phyloP scores from a whole-genome alignment of 177 flowering plant genomes.

The Tripterygium wilfordii region DNA sequence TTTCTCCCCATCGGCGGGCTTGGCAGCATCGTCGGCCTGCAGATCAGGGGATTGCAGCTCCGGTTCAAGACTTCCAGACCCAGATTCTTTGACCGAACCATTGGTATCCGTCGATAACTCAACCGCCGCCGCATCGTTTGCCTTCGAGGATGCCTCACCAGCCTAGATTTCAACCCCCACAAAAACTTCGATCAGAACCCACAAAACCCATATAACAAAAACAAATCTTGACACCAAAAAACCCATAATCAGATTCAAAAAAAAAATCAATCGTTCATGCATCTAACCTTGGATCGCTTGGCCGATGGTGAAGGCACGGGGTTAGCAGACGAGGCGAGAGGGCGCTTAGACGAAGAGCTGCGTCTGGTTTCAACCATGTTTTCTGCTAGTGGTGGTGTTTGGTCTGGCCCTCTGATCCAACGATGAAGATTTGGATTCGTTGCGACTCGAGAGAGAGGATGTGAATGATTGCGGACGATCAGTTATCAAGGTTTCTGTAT shows the following conservation, averaged over 20 bases:
- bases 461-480: no score
- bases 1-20: slow-evolving; percentile 36
- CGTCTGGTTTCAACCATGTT: slow-evolving; percentile 91
- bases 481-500: no score
- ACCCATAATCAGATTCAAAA: slow-evolving; percentile 2
- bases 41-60: slow-evolving; percentile 47
- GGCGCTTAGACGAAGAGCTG: slow-evolving; percentile 69
- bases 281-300: slow-evolving; percentile 79
- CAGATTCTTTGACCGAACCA: slow-evolving; percentile 26
- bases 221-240: slow-evolving; percentile 3
- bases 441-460: no score
- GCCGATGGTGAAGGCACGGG: slow-evolving; percentile 26
- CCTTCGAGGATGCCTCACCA: slow-evolving; percentile 33
- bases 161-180: slow-evolving; percentile 29
- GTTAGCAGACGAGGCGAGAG: slow-evolving; percentile 25
- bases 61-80: slow-evolving; percentile 25
- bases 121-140: slow-evolving; percentile 18
- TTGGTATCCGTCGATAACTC: slow-evolving; percentile 15
- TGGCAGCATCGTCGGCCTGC: slow-evolving; percentile 14
- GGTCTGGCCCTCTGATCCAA: no score
- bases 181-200: no score
- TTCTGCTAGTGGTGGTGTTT: no score
- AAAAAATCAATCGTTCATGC: not conserved
- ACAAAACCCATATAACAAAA: slow-evolving; percentile 1
- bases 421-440: no score